Conservation (phyloP, 2,329 filamentous ascomycete genomes). For the Rhinocladiella mackenziei region DNA sequence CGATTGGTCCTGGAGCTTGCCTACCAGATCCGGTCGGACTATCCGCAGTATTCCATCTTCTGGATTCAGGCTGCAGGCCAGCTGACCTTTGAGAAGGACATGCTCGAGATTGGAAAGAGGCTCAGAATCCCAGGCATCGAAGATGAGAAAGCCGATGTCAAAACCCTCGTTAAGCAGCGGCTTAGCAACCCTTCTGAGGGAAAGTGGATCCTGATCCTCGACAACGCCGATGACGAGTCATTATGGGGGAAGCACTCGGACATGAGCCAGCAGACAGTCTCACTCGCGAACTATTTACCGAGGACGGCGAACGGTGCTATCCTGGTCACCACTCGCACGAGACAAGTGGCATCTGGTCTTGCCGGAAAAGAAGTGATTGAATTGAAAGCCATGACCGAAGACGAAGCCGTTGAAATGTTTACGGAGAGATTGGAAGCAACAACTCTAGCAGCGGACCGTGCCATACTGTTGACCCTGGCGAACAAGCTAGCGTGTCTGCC, state of each 20-base stretch:
- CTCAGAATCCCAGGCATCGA: conserved; percentile 29
- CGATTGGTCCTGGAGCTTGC: conserved; percentile 30
- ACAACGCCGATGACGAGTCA: conserved; percentile 23
- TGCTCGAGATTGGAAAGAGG: conserved; percentile 31
- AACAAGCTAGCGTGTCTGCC: conserved; percentile 28
- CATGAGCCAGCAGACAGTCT: background rate
- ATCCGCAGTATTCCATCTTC: conserved; percentile 28
- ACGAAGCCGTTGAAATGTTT: conserved; percentile 31
- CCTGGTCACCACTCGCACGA: conserved; percentile 34
- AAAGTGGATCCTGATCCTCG: conserved; percentile 34
- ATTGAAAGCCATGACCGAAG: background rate
- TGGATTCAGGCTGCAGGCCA: conserved; percentile 32
- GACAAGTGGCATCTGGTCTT: conserved; percentile 24
- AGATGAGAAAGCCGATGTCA: conserved; percentile 29
- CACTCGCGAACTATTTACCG: conserved; percentile 24
- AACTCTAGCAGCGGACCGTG: conserved; percentile 18
- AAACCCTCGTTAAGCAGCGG: conserved; percentile 30
- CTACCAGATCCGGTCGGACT: background rate
- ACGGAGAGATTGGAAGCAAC: conserved; percentile 7
- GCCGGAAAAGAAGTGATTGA: conserved; percentile 10
- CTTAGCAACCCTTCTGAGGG: conserved; percentile 29
- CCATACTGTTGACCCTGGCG: conserved; percentile 15
- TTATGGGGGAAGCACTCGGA: conserved; percentile 1
- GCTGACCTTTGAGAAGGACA: conserved; percentile 29
- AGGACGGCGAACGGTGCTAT: conserved; percentile 25